Base-by-base conservation (phyloP, 768 basidiomycete species). In the Russula compacta region DNA sequence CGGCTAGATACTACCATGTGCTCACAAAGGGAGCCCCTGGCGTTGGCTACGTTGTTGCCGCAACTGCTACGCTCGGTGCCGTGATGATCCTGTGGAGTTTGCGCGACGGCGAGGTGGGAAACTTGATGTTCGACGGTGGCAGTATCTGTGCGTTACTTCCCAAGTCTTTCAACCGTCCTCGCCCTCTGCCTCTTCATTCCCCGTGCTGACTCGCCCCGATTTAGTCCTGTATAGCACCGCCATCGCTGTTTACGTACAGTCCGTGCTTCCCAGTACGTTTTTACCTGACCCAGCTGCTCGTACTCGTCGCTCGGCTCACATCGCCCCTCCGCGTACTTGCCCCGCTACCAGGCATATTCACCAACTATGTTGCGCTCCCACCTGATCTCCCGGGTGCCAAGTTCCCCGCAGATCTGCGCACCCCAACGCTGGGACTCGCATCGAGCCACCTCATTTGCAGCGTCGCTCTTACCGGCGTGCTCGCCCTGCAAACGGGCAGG, bases 111-210 rank as follows among this genome's bases (percentile, higher is more conserved):
- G 75, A 82, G 64, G 90, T 90, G 2, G 87, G 84, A 36, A 92
- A 93, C 72, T 77, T 93, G 69, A 92, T 93, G 89, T 93, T 93
- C 67, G 91, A 93, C 68, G 90, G 91, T 29, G 91, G 87, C 53
- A 92, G 89, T 71, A 85, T 92, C 66, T 88, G 91, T 92, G 64
- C 70, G 89, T 14, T 10, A 50, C 21, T 36, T 12, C 7, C 1
- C 12, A 4, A 4, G 5, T 9, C 4, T 32, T 21, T 35, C 15
- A 17, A 19, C 29, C 47, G 58, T 60, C 40, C 43, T 49, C 52
- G 33, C 39, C 44, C 24, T 5, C 19, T 14, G 4, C 38, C 38
- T 35, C 48, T 12, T 21, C 39, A 42, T 29, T 32, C 24, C 24
- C 24, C 24, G 24, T 29, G 24, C 36, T 9, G 29, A 19, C 36